Percentiles rank a stretch among this genome's conserved stretches.
These are phyloP conservation scores for Erysimum cheiranthoides DNA, from an alignment of 345 rosid genomes.

Conservation along the genomic window DNA sequence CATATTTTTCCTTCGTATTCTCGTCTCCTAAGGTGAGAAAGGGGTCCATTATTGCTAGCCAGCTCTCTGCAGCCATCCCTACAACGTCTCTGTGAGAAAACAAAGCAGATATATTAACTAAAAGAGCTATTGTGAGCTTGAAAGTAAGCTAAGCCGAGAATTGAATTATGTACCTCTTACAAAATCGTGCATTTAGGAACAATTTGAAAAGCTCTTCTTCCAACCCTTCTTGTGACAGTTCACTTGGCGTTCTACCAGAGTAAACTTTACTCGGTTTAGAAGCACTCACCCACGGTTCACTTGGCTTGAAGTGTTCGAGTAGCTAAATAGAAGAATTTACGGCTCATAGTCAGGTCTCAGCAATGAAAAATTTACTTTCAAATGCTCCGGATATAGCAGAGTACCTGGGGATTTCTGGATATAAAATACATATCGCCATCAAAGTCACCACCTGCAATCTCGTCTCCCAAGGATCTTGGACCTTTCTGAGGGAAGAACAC, in stretches of 20 bases:
- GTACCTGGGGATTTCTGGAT: conserved; percentile 73
- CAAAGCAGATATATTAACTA: neutral
- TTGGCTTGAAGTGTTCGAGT: conserved; percentile 52
- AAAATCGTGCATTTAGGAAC: conserved; percentile 66
- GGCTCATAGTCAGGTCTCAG: conserved; percentile 25
- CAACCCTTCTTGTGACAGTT: conserved; percentile 53
- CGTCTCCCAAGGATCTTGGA: conserved; percentile 77
- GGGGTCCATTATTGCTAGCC: conserved; percentile 82
- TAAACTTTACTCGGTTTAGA: conserved; percentile 36
- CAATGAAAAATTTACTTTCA: conserved; percentile 5
- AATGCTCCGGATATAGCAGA: neutral
- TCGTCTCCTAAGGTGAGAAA: conserved; percentile 53
- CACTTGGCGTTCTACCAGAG: conserved; percentile 46
- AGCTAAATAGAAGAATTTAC: conserved; percentile 47
- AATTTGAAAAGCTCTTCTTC: conserved; percentile 64
- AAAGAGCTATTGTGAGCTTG: neutral
- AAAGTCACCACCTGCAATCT: conserved; percentile 80
- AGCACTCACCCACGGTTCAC: conserved; percentile 56
- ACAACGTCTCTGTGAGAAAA: conserved; percentile 57
- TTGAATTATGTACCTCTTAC: conserved; percentile 51
- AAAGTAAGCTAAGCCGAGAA: neutral
- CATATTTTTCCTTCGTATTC: conserved; percentile 45
- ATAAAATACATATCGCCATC: conserved; percentile 85
- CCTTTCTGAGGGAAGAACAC: conserved; percentile 75
- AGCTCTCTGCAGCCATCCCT: conserved; percentile 68